Evolutionary conservation across 495 filamentous ascomycete species (phyloP).

Genomic region (Tuber borchii): DNA sequence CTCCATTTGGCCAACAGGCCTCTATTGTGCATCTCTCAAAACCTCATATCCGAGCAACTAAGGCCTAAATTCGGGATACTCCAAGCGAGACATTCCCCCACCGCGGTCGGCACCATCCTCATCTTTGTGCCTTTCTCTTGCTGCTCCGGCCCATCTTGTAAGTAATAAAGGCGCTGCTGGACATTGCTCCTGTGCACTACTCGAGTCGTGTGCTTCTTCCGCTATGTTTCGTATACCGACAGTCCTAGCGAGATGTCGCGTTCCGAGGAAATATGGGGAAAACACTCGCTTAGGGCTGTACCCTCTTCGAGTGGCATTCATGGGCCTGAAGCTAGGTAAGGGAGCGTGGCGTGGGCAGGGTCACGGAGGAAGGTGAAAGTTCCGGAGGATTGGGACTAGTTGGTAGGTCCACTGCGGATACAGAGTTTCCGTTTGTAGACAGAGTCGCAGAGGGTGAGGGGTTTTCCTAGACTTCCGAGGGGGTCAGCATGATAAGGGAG

Average conservation of each 20-base stretch:
- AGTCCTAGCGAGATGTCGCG: too few relatives aligned
- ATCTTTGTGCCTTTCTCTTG: too few relatives aligned
- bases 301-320: conserved; percentile 53
- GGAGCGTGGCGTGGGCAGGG: conserved; percentile 63
- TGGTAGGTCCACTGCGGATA: conserved; percentile 51
- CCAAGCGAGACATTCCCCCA: conserved; percentile 50
- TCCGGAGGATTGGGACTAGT: conserved; percentile 53
- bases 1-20: neutral
- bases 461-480: conserved; percentile 45
- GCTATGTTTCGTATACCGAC: conserved; percentile 49
- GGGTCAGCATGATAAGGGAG: neutral
- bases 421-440: conserved; percentile 65
- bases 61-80: conserved; percentile 47
- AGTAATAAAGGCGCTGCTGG: conserved; percentile 51
- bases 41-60: conserved; percentile 51
- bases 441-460: conserved; percentile 50
- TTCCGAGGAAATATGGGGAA: conserved; percentile 45
- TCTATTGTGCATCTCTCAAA: conserved; percentile 45
- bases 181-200: conserved; percentile 51
- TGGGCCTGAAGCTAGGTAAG: conserved; percentile 52
- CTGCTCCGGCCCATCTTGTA: conserved; percentile 52
- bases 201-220: conserved; percentile 49
- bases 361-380: conserved; percentile 61
- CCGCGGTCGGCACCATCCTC: conserved; percentile 44
- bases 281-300: conserved; percentile 48